These are phyloP conservation scores for Zostera marina DNA, from an alignment of 116 monocot genomes.

Conservation along the genomic window DNA sequence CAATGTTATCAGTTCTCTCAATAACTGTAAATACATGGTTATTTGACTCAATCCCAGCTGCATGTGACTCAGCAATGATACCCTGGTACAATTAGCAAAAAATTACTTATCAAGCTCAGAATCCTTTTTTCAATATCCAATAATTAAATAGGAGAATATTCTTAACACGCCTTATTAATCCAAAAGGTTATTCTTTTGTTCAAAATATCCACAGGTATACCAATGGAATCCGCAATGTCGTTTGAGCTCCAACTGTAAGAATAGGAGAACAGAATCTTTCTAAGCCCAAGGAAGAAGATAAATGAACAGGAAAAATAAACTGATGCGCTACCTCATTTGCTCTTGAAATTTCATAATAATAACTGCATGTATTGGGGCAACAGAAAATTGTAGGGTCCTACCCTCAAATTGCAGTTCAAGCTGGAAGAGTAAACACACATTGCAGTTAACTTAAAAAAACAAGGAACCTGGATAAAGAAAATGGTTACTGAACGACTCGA, in stretches of 20 bases:
- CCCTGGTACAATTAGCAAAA: background rate
- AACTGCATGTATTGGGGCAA: constrained; percentile 72
- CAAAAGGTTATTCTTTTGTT: constrained; percentile 77
- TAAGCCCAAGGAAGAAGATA: constrained; percentile 1
- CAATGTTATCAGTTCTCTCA: constrained; percentile 34
- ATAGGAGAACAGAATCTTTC: background rate
- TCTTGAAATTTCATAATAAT: constrained; percentile 97
- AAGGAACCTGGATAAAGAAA: background rate
- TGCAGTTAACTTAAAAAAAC: background rate
- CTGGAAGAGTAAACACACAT: constrained; percentile 24
- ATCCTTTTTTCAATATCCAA: background rate
- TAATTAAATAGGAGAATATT: background rate
- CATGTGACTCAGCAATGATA: constrained; percentile 4
- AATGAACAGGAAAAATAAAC: background rate
- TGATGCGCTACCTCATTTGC: constrained; percentile 53
- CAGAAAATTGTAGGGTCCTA: constrained; percentile 58
- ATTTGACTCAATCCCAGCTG: constrained; percentile 22
- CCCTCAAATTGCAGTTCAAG: constrained; percentile 83
- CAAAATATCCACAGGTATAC: constrained; percentile 53
- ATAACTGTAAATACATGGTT: constrained; percentile 50
- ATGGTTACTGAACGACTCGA: background rate
- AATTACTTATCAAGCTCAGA: background rate
- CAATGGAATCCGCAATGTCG: constrained; percentile 58
- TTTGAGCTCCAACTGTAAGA: constrained; percentile 74
- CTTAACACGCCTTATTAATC: constrained; percentile 59